These are phyloP conservation scores for Clitopilus hobsonii DNA, from an alignment of 768 basidiomycete species.

Conservation along the genomic window DNA sequence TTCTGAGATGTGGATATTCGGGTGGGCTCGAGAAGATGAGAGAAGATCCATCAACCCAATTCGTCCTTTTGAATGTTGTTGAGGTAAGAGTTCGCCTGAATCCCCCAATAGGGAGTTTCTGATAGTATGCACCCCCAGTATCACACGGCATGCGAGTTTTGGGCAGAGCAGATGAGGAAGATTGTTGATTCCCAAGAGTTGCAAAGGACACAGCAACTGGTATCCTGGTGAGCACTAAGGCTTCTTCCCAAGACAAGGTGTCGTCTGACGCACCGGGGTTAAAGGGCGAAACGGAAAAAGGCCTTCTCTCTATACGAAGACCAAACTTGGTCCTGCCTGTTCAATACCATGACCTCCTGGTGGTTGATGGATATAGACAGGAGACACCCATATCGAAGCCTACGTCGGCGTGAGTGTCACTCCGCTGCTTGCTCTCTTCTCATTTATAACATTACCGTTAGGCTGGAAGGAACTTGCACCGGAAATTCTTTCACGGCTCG, in stretches of 20 bases:
- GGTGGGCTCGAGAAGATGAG: neutral
- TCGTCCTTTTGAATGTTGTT: neutral
- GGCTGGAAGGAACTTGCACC: neutral
- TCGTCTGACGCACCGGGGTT: neutral
- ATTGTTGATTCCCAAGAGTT: neutral
- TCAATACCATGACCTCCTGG: neutral
- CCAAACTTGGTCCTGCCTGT: neutral
- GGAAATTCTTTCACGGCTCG: neutral
- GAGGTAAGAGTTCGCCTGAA: neutral
- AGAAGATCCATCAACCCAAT: neutral
- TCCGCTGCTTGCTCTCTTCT: neutral
- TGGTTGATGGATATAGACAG: neutral
- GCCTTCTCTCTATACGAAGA: neutral
- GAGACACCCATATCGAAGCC: neutral
- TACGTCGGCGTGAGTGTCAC: neutral
- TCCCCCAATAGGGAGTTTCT: neutral
- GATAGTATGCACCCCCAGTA: neutral
- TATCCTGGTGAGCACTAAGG: neutral
- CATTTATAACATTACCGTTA: neutral
- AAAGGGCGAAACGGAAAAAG: neutral
- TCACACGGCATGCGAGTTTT: neutral
- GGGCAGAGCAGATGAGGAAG: neutral
- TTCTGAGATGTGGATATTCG: neutral
- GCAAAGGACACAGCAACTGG: neutral
- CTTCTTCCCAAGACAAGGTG: neutral